Base-by-base conservation (phyloP, 2,329 filamentous ascomycete genomes). In the Phoma sp. region DNA sequence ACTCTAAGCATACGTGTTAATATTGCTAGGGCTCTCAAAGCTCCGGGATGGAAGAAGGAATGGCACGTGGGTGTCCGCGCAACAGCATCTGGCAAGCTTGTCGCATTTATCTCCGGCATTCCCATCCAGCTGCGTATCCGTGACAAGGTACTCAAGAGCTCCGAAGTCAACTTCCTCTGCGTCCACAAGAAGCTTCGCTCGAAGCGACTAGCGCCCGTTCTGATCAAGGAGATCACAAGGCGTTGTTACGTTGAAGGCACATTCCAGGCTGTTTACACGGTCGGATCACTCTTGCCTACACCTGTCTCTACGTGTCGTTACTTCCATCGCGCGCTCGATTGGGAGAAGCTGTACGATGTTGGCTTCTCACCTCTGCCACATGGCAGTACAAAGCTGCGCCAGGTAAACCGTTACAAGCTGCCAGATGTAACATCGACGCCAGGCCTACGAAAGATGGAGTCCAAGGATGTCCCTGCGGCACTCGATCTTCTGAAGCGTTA, bases 91-190 rank as follows among this genome's bases (percentile, higher is more conserved):
- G 86, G 86, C 68, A 96, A 93, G 72, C 86, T 99, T 13, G 92
- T 97, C 46, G 95, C 93, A 51, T 97, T 96, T 76, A 98, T 99
- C 72, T 96, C 92, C 36, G 95, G 92, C 65, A 90, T 98, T 40
- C 95, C 95, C 1, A 88, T 95, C 56, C 84, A 88, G 61, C 81
- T 99, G 52, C 87, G 89, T 47, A 87, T 99, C 38, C 89, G 93
- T 60, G 81, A 89, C 55, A 89, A 89, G 55, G 78, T 84, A 52
- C 78, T 99, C 56, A 85, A 87, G 59, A 88, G 90, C 64, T 92
- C 90, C 43, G 95, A 99, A 75, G 95, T 99, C 78, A 99, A 99
- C 80, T 99, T 98, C 78, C 87, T 99, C 62, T 96, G 93, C 70
- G 89, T 99, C 50, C 95, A 99, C 82, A 98, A 98, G 82, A 98